Conservation (phyloP, 345 rosid genomes). For the Erodium maritimum region DNA sequence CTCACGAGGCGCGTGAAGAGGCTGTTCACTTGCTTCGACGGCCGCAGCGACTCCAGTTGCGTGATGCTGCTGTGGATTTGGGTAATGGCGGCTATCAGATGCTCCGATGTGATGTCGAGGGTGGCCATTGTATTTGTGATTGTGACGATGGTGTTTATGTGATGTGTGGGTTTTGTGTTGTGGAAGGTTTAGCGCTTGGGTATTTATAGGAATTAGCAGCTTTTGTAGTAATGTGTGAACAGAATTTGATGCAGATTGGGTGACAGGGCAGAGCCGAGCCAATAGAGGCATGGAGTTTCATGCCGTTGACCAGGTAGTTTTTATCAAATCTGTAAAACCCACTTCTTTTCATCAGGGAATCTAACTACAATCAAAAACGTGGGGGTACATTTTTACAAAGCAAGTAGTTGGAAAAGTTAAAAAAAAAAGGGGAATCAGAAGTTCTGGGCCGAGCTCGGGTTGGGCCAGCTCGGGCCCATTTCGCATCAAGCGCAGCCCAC, state of each 20-base stretch:
- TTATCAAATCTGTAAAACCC: too few relatives aligned
- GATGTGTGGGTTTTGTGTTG: not conserved
- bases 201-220: not conserved
- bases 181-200: not conserved
- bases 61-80: conserved; percentile 14
- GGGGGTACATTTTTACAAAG: too few relatives aligned
- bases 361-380: too few relatives aligned
- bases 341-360: too few relatives aligned
- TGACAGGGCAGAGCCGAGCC: not conserved
- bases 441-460: too few relatives aligned
- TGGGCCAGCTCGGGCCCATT: too few relatives aligned
- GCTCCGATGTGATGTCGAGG: conserved; percentile 10
- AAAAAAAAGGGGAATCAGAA: too few relatives aligned
- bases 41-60: conserved; percentile 17
- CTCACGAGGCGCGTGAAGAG: conserved; percentile 20
- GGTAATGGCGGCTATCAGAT: conserved; percentile 12
- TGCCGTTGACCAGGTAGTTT: too few relatives aligned
- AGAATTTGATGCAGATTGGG: not conserved
- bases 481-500: too few relatives aligned
- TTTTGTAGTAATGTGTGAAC: too few relatives aligned
- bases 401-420: too few relatives aligned
- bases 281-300: not conserved
- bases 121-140: conserved; percentile 17
- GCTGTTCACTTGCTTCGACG: conserved; percentile 18
- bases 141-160: not conserved